Base-by-base conservation (phyloP, 2,329 filamentous ascomycete genomes). In the Monosporascus sp. region DNA sequence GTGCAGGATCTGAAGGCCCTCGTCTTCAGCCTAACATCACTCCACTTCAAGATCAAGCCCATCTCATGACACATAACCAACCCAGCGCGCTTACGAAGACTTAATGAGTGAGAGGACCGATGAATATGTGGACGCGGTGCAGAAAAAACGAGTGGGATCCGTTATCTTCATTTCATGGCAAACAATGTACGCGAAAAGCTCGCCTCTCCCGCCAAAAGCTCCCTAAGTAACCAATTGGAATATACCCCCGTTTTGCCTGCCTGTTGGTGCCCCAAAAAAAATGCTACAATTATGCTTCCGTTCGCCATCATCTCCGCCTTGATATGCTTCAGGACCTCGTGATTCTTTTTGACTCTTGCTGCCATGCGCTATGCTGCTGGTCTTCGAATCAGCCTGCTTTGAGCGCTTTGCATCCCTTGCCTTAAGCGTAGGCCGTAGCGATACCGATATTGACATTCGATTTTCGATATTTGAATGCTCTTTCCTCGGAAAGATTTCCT, bases 1-100 rank as follows among this genome's bases (percentile, higher is more conserved):
- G 93, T 97, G 5, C 94, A 99, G 69, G 94, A 99, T 68, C 76
- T 99, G 26, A 99, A 97, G 75, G 94, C 94, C 0, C 78, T 99
- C 38, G 91, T 99, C 3, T 99, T 99, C 72, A 97, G 93, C 51
- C 74, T 99, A 60, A 99, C 97, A 65, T 90, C 91, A 2, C 80
- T 99, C 59, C 94, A 99, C 75, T 99, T 99, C 79, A 99, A 99
- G 87, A 89, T 89, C 71, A 89, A 89, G 76, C 86, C 86, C 3
- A 89, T 89, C 62, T 89, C 65, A 40, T 69, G 54, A 62, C 46
- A 22, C 43, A 45, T 17, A 14, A 14, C 31, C 17, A 14, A 41
- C 38, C 38, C 17, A 41, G 31, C 31, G 31, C 11, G 31, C 31
- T 35, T 35, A 14, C 31, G 31, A 35, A 35, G 9, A 35, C 11